Percentiles rank a stretch among this genome's conserved stretches.
phyloP scores from a whole-genome alignment of 345 rosid species.

The Cardamine resedifolia region DNA sequence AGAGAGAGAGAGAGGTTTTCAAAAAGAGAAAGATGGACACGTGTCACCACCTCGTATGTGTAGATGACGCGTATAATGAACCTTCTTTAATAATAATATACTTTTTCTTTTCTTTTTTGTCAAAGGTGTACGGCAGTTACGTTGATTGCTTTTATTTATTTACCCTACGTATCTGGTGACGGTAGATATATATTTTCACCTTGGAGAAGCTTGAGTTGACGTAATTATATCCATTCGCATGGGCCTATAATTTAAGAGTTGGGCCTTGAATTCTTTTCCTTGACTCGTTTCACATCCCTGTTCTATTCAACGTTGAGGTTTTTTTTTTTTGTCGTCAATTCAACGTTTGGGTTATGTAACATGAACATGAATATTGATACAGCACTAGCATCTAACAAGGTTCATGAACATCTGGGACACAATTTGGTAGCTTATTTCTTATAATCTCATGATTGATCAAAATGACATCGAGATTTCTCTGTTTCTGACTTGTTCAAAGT shows the following conservation, averaged over 20 bases:
- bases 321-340: too few relatives aligned
- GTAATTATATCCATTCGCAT: not conserved
- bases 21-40: slow-evolving; percentile 22
- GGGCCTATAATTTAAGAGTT: not conserved
- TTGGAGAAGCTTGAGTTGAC: too few relatives aligned
- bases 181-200: not conserved
- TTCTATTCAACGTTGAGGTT: not conserved
- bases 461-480: not conserved
- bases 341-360: not conserved
- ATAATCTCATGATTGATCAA: not conserved
- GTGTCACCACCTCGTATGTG: slow-evolving; percentile 23
- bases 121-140: slow-evolving; percentile 1
- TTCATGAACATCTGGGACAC: not conserved
- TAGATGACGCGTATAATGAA: slow-evolving; percentile 27
- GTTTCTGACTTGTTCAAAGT: not conserved
- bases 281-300: not conserved
- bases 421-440: not conserved
- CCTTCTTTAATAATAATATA: not conserved
- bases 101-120: not conserved
- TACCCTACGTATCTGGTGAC: slow-evolving; percentile 5
- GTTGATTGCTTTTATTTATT: not conserved
- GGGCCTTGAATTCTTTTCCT: not conserved
- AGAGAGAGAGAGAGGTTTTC: slow-evolving; percentile 9
- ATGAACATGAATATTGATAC: not conserved
- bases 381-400: not conserved